These are phyloP conservation scores for Tripidium arundinaceum DNA, from an alignment of 202 grass and related monocot genomes.

Conservation along the genomic window DNA sequence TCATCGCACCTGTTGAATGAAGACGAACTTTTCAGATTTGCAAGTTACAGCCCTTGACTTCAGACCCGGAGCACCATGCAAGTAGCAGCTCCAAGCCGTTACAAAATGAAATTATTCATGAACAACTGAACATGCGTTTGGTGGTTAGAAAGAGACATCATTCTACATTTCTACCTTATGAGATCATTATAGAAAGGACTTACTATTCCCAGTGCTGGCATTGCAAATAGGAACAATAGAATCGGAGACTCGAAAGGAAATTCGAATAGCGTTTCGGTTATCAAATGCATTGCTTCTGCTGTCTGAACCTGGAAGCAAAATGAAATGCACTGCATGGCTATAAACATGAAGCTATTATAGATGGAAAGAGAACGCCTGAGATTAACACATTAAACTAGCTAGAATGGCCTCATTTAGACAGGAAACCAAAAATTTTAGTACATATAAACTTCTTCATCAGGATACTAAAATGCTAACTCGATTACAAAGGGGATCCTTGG, in stretches of 20 bases:
- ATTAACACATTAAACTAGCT: constrained; percentile 37
- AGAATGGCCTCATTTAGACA: constrained; percentile 30
- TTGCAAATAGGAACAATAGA: background rate
- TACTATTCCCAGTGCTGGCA: background rate
- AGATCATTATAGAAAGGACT: too few species aligned
- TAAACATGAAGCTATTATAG: background rate
- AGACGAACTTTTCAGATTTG: too few species aligned
- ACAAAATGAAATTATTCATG: too few species aligned
- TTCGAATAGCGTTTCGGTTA: background rate
- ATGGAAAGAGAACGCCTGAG: background rate
- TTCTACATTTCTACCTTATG: too few species aligned
- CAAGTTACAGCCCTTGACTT: too few species aligned
- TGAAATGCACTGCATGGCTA: background rate
- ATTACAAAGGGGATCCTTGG: constrained; percentile 35
- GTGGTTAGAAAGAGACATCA: too few species aligned
- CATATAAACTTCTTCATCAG: constrained; percentile 25
- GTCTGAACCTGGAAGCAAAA: background rate
- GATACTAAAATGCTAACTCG: constrained; percentile 34
- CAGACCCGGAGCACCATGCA: too few species aligned
- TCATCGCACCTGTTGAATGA: too few species aligned
- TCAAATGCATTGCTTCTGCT: background rate
- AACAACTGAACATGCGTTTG: too few species aligned
- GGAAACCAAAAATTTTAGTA: constrained; percentile 17
- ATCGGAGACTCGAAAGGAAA: background rate
- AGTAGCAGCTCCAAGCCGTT: too few species aligned